These are phyloP conservation scores for Podospora anserina DNA, from an alignment of 495 filamentous ascomycete genomes.

Conservation along the genomic window DNA sequence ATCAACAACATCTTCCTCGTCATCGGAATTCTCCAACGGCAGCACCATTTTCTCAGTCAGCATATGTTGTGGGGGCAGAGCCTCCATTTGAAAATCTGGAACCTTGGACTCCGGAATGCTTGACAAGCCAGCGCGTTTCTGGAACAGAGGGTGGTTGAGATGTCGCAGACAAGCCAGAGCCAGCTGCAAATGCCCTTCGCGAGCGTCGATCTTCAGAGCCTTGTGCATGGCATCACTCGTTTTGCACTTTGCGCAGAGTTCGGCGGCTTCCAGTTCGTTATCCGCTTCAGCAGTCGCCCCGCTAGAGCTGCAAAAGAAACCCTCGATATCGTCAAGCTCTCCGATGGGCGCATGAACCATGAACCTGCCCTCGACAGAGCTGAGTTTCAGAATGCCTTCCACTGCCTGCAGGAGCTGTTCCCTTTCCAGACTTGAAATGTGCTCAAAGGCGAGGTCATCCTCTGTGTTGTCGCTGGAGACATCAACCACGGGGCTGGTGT, in stretches of 20 bases:
- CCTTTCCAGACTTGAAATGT: slow-evolving; percentile 14
- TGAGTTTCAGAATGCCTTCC: slow-evolving; percentile 19
- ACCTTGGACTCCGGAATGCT: background rate
- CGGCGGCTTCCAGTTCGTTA: slow-evolving; percentile 6
- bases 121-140: slow-evolving; percentile 17
- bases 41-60: background rate
- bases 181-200: slow-evolving; percentile 23
- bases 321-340: slow-evolving; percentile 11
- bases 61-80: background rate
- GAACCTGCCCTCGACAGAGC: background rate
- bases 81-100: background rate
- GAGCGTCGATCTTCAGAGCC: slow-evolving; percentile 17
- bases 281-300: background rate
- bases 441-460: slow-evolving; percentile 12
- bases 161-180: slow-evolving; percentile 27
- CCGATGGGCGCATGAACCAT: slow-evolving; percentile 6
- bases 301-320: slow-evolving; percentile 18
- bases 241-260: slow-evolving; percentile 23
- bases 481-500: slow-evolving; percentile 6
- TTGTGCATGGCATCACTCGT: background rate
- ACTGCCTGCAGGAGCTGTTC: slow-evolving; percentile 23
- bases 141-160: slow-evolving; percentile 28
- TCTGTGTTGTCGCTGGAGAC: background rate
- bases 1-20: slow-evolving; percentile 2
- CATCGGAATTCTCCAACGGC: background rate